Conservation (phyloP, 2,329 filamentous ascomycete species). For the Neodidymelliopsis sp. region DNA sequence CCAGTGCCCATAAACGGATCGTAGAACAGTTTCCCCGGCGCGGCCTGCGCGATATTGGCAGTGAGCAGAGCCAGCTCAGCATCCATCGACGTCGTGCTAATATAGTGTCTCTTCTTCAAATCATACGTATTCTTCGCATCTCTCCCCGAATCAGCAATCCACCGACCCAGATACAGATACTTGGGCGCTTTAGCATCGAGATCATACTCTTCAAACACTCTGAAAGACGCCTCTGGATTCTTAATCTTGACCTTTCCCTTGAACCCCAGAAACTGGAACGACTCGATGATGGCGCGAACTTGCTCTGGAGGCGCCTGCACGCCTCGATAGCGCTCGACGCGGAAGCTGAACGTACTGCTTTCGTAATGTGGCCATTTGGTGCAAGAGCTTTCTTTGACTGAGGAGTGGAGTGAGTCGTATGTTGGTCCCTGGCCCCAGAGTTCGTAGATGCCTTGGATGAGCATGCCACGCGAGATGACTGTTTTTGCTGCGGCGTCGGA, state of each 20-base stretch:
- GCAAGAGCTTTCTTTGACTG: slow-evolving; percentile 66
- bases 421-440: slow-evolving; percentile 80
- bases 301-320: slow-evolving; percentile 71
- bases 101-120: slow-evolving; percentile 91
- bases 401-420: slow-evolving; percentile 72
- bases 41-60: slow-evolving; percentile 86
- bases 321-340: slow-evolving; percentile 81
- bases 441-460: slow-evolving; percentile 84
- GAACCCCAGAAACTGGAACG: slow-evolving; percentile 80
- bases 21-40: slow-evolving; percentile 84
- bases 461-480: slow-evolving; percentile 78
- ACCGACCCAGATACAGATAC: slow-evolving; percentile 74
- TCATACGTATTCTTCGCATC: slow-evolving; percentile 77
- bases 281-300: slow-evolving; percentile 74
- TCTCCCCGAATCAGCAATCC: slow-evolving; percentile 71
- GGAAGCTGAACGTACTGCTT: slow-evolving; percentile 78
- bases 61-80: slow-evolving; percentile 90
- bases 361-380: slow-evolving; percentile 73
- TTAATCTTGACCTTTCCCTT: slow-evolving; percentile 80
- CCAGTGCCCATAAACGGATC: slow-evolving; percentile 97
- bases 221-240: slow-evolving; percentile 72
- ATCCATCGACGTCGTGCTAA: slow-evolving; percentile 97
- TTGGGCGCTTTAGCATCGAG: slow-evolving; percentile 61
- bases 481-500: slow-evolving; percentile 69
- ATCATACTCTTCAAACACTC: slow-evolving; percentile 82